Percentiles rank a stretch among this genome's conserved stretches.
Conservation (phyloP, 352 stramenopile genomes). For the Globisporangium middletonii region DNA sequence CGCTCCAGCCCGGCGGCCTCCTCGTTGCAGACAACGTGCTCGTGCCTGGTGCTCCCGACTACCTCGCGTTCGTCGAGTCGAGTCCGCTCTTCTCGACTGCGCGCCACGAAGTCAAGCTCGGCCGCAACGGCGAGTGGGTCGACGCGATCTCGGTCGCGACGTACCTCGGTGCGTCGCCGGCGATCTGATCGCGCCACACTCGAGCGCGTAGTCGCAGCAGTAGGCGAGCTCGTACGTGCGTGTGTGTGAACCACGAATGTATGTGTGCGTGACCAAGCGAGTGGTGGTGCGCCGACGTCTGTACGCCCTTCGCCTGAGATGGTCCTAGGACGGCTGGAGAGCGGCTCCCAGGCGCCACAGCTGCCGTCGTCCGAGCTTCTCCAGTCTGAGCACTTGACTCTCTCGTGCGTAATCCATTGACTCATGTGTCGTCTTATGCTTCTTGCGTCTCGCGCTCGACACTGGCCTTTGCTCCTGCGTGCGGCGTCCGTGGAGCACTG, state of each 20-base stretch:
- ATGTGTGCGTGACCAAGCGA: neutral
- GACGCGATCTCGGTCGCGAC: conserved; percentile 11
- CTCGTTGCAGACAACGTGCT: conserved; percentile 36
- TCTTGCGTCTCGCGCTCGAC: neutral
- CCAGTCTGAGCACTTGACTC: no score
- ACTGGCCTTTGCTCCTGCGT: neutral
- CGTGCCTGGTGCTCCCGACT: conserved; percentile 22
- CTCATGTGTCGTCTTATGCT: no score
- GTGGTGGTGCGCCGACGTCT: no score
- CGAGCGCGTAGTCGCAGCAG: neutral
- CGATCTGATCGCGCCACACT: neutral
- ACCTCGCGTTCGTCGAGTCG: conserved; percentile 27
- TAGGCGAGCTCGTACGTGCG: neutral
- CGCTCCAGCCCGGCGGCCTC: conserved; percentile 21
- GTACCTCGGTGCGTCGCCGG: neutral
- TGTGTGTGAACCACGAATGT: neutral
- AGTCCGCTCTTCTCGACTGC: conserved; percentile 25
- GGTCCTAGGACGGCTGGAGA: no score
- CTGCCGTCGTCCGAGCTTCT: no score
- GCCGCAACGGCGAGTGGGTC: neutral
- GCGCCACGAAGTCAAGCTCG: conserved; percentile 16
- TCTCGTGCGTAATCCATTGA: no score
- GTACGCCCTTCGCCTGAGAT: no score
- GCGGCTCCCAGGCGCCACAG: no score
- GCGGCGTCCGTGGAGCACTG: conserved; percentile 24